These are phyloP conservation scores for Cucurbita maxima DNA, from an alignment of 306 rosid species.

Conservation along the genomic window DNA sequence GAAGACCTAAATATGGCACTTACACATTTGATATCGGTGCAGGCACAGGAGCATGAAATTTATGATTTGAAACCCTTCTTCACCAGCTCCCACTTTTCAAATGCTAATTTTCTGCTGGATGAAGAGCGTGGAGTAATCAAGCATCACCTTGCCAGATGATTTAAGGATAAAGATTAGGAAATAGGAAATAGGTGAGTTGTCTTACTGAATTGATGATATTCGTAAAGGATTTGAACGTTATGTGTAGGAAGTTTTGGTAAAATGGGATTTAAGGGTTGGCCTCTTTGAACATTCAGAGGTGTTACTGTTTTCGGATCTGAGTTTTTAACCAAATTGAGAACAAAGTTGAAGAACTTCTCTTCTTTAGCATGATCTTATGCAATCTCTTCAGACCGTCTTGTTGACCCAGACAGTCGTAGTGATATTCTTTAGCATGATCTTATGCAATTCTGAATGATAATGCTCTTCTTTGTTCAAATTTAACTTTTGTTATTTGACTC, in stretches of 20 bases:
- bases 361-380: neutral
- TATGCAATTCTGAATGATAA: too few species aligned
- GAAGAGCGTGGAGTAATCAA: constrained; percentile 48
- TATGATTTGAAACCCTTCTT: constrained; percentile 77
- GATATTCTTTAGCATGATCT: neutral
- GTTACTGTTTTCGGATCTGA: neutral
- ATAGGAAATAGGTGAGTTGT: neutral
- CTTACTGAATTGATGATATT: neutral
- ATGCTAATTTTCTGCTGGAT: constrained; percentile 51
- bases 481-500: neutral
- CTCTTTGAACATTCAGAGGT: neutral
- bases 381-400: too few species aligned
- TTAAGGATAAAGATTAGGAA: neutral
- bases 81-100: constrained; percentile 44
- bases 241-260: neutral
- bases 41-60: constrained; percentile 91
- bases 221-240: neutral
- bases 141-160: constrained; percentile 31
- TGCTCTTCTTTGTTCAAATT: neutral
- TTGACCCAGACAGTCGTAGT: too few species aligned
- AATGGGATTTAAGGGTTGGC: neutral
- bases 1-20: neutral
- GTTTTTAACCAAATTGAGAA: neutral
- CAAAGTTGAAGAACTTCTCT: neutral
- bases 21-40: constrained; percentile 19